These are phyloP conservation scores for Diaporthe ilicicola DNA, from an alignment of 2,329 filamentous ascomycete species.

Conservation along the genomic window DNA sequence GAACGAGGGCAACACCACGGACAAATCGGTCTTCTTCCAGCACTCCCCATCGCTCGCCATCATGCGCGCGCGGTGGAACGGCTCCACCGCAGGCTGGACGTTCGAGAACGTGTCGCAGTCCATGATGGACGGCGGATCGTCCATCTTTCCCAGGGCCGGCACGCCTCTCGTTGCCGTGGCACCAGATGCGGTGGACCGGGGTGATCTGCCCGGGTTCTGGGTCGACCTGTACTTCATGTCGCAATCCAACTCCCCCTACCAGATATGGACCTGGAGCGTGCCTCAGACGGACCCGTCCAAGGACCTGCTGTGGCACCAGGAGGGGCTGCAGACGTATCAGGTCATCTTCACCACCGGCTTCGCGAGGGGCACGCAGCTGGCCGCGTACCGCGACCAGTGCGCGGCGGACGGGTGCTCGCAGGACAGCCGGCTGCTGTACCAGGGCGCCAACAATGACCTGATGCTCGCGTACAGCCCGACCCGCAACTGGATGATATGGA, in stretches of 20 bases:
- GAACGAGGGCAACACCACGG: constrained; percentile 21
- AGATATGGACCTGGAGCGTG: constrained; percentile 23
- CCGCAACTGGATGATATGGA: constrained; percentile 12
- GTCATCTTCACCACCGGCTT: constrained; percentile 17
- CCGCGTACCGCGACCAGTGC: constrained; percentile 21
- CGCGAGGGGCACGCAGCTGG: constrained; percentile 13
- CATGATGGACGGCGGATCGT: constrained; percentile 23
- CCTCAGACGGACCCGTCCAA: constrained; percentile 23
- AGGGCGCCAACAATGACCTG: constrained; percentile 11
- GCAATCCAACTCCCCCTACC: constrained; percentile 6
- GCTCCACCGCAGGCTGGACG: not conserved
- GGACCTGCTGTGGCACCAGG: constrained; percentile 20
- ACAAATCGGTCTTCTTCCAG: constrained; percentile 29
- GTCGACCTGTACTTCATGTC: constrained; percentile 22
- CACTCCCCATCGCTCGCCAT: constrained; percentile 15
- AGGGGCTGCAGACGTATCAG: constrained; percentile 10
- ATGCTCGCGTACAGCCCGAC: constrained; percentile 17
- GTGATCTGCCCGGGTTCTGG: constrained; percentile 14
- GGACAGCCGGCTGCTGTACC: constrained; percentile 16
- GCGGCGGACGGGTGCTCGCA: constrained; percentile 15
- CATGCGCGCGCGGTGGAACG: constrained; percentile 24
- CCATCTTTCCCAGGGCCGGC: constrained; percentile 6
- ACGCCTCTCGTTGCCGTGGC: constrained; percentile 18
- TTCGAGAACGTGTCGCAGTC: constrained; percentile 29
- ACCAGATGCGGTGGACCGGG: not conserved